Evolutionary conservation across 2,329 filamentous ascomycete species (phyloP).

Genomic region (Trichoderma cornu-damae): DNA sequence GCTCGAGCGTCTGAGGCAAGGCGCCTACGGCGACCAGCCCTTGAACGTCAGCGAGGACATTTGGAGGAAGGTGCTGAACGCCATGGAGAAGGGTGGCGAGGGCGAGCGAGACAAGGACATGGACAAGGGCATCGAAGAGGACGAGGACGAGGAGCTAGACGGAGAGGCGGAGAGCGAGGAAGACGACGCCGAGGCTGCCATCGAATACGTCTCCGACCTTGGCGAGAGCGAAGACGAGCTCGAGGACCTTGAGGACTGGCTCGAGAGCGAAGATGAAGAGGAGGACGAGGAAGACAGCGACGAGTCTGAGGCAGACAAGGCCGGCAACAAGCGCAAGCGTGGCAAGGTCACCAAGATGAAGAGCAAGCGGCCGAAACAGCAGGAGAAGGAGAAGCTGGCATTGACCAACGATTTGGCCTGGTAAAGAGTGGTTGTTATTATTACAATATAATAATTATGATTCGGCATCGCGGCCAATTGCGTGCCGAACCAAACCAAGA

Average conservation of each 20-base stretch:
- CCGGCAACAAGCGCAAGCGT: slow-evolving; percentile 53
- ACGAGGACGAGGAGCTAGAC: slow-evolving; percentile 60
- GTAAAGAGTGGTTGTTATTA: slow-evolving; percentile 25
- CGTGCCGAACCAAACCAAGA: not conserved
- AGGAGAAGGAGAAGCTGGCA: slow-evolving; percentile 55
- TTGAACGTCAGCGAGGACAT: slow-evolving; percentile 92
- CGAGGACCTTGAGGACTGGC: slow-evolving; percentile 84
- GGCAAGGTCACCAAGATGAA: slow-evolving; percentile 45
- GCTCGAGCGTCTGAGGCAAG: slow-evolving; percentile 82
- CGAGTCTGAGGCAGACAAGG: slow-evolving; percentile 52
- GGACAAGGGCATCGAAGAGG: slow-evolving; percentile 78
- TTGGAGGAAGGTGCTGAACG: slow-evolving; percentile 94
- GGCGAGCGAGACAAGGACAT: slow-evolving; percentile 79
- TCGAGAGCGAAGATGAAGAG: slow-evolving; percentile 64
- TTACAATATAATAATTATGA: no score
- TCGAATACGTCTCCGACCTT: slow-evolving; percentile 91
- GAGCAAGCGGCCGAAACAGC: slow-evolving; percentile 45
- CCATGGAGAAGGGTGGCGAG: slow-evolving; percentile 81
- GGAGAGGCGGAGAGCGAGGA: slow-evolving; percentile 64
- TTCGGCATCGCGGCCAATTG: not conserved
- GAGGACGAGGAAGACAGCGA: slow-evolving; percentile 54
- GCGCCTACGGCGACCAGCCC: slow-evolving; percentile 89
- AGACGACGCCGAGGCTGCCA: slow-evolving; percentile 68
- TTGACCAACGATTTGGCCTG: slow-evolving; percentile 41
- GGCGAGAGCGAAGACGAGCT: slow-evolving; percentile 78